Percentiles rank a stretch among this genome's conserved stretches.
Conservation (phyloP, 352 stramenopile species). For the Phytophthora pluvialis region DNA sequence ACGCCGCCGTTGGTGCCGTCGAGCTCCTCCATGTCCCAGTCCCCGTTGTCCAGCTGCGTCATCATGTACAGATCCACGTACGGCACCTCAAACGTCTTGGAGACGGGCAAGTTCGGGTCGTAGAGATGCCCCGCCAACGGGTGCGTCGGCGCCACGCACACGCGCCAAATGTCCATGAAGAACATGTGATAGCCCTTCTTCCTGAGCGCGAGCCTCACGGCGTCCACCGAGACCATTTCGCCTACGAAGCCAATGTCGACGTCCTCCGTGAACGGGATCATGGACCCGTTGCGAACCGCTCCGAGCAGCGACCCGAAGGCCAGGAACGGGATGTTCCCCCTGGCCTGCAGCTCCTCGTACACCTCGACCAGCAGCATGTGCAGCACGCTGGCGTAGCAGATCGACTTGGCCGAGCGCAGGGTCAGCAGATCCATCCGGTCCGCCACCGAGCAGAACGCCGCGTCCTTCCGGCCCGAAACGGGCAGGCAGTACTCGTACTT, state of each 20-base stretch:
- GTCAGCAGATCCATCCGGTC: conserved; percentile 57
- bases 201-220: conserved; percentile 19
- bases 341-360: conserved; percentile 44
- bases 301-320: conserved; percentile 55
- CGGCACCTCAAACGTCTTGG: conserved; percentile 15
- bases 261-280: conserved; percentile 64
- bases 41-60: conserved; percentile 11
- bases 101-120: conserved; percentile 27
- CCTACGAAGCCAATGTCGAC: conserved; percentile 48
- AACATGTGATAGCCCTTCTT: conserved; percentile 60
- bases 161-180: conserved; percentile 39
- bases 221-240: conserved; percentile 5
- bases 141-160: conserved; percentile 46
- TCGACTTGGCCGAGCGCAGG: conserved; percentile 22
- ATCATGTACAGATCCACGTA: conserved; percentile 51
- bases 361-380: conserved; percentile 63
- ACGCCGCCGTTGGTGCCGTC: conserved; percentile 18
- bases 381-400: conserved; percentile 56
- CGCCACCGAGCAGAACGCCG: conserved; percentile 41
- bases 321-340: conserved; percentile 38
- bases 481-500: conserved; percentile 50
- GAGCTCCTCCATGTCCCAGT: conserved; percentile 32
- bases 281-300: conserved; percentile 48
- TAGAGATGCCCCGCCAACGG: conserved; percentile 42
- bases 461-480: conserved; percentile 50